These are phyloP conservation scores for Solanum okadae DNA, from an alignment of 257 asterid species.

Conservation along the genomic window DNA sequence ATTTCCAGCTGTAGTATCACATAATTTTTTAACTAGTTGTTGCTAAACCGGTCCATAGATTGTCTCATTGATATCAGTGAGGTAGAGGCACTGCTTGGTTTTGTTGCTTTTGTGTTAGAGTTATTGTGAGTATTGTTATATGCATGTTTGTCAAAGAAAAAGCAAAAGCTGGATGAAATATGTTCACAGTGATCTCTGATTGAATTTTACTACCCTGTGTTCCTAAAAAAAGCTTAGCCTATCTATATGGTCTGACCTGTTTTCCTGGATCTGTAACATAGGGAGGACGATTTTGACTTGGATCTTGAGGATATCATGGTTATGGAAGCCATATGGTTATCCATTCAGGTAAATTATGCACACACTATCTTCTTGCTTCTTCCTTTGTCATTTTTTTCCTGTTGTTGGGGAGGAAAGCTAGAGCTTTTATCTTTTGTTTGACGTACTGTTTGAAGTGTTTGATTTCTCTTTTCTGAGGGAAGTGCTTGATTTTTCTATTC, in stretches of 20 bases:
- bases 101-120: neutral
- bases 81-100: neutral
- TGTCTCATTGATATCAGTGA: neutral
- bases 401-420: neutral
- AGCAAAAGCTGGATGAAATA: neutral
- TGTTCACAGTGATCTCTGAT: neutral
- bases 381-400: neutral
- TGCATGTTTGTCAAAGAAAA: neutral
- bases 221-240: neutral
- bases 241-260: neutral
- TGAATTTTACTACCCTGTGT: neutral
- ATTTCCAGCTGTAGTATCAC: neutral
- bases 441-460: neutral
- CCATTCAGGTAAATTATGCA: conserved; percentile 67
- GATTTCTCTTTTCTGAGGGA: neutral
- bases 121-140: neutral
- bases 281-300: conserved; percentile 87
- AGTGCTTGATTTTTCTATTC: neutral
- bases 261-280: conserved; percentile 14
- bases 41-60: neutral
- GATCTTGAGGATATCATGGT: conserved; percentile 99
- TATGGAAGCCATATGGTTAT: conserved; percentile 97
- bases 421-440: neutral
- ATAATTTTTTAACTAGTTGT: neutral
- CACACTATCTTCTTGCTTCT: neutral